Conservation (phyloP, 2,329 filamentous ascomycete genomes). For the Cordyceps pruinosa region DNA sequence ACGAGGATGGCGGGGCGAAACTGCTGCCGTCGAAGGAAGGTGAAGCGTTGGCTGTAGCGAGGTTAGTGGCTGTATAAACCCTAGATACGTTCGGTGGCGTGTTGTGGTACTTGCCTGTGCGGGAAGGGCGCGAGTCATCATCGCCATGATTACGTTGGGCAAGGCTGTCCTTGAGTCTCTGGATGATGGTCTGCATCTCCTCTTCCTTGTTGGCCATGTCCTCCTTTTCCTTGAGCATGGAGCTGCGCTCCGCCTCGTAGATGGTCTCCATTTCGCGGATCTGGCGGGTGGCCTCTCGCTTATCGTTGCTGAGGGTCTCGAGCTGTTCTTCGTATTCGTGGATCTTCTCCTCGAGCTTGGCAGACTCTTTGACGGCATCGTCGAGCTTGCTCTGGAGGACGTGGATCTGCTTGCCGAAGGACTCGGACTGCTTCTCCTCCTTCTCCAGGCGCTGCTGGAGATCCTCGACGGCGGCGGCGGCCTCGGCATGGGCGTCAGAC, state of each 20-base stretch:
- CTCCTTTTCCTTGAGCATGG: constrained; percentile 87
- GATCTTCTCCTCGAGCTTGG: constrained; percentile 76
- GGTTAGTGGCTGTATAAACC: constrained; percentile 1
- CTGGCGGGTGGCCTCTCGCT: constrained; percentile 74
- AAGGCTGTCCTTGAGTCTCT: constrained; percentile 83
- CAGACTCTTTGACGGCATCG: constrained; percentile 75
- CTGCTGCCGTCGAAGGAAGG: constrained; percentile 67
- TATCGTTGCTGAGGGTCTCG: constrained; percentile 74
- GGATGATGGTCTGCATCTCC: constrained; percentile 84
- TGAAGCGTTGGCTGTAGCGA: constrained; percentile 45
- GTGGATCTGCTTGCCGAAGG: constrained; percentile 76
- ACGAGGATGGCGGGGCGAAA: constrained; percentile 78
- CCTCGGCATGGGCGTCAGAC: constrained; percentile 60
- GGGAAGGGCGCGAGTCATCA: constrained; percentile 33
- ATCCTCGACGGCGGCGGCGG: constrained; percentile 72
- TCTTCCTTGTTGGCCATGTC: constrained; percentile 78
- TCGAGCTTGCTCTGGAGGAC: constrained; percentile 81
- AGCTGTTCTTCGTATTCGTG: constrained; percentile 82
- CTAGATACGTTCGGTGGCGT: too few species aligned
- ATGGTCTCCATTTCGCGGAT: constrained; percentile 88
- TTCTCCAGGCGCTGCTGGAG: constrained; percentile 75
- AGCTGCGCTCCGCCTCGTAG: constrained; percentile 82
- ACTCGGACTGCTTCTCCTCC: constrained; percentile 70
- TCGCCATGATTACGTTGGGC: constrained; percentile 60
- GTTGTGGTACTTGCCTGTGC: constrained; percentile 7